These are phyloP conservation scores for Dictyostelium purpureum DNA, from an alignment of 78 protist genomes.

Conservation along the genomic window DNA sequence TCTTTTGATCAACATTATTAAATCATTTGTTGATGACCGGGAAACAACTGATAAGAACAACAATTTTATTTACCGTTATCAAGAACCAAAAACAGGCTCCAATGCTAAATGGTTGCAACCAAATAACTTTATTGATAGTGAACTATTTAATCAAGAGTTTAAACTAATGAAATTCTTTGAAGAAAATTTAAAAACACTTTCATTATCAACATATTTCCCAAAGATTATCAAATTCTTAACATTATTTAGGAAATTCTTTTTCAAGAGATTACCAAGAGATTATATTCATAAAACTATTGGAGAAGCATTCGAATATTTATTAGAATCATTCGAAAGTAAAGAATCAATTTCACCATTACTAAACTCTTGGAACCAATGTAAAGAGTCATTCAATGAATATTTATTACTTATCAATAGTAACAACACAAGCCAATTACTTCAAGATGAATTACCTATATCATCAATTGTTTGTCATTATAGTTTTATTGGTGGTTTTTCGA, in stretches of 20 bases:
- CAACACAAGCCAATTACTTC: not conserved
- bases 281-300: constrained; percentile 5
- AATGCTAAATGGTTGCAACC: not conserved
- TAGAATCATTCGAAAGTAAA: constrained; percentile 16
- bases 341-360: constrained; percentile 8
- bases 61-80: not conserved
- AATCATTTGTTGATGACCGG: not conserved
- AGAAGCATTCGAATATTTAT: constrained; percentile 10
- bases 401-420: not conserved
- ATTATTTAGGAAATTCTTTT: constrained; percentile 17
- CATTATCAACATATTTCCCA: constrained; percentile 20
- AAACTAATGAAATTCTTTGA: not conserved
- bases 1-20: not conserved
- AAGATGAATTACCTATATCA: constrained; percentile 3
- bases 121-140: not conserved
- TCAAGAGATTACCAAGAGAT: constrained; percentile 23
- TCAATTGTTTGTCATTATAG: constrained; percentile 8
- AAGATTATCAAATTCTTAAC: not conserved
- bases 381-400: not conserved
- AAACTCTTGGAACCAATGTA: constrained; percentile 8
- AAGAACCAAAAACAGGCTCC: not conserved
- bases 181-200: not conserved
- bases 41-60: not conserved
- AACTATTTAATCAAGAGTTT: not conserved
- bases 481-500: not conserved